phyloP scores from a whole-genome alignment of 2,329 filamentous ascomycete species.

The Nothophoma quercina region DNA sequence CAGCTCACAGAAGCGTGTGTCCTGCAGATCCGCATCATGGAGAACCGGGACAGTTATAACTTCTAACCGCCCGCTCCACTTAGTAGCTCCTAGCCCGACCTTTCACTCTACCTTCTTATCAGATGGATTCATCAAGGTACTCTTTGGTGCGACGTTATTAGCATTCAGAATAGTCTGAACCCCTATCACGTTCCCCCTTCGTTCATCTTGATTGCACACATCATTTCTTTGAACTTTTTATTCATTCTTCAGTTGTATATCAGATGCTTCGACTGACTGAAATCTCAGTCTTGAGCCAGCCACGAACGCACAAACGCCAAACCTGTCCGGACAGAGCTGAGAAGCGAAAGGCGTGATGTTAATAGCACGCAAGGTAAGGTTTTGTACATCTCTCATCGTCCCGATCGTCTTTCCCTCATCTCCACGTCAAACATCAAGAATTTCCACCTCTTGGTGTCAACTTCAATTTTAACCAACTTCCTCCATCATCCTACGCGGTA shows the following conservation, averaged over 20 bases:
- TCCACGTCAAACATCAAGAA: conserved; percentile 1
- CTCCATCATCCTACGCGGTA: conserved; percentile 41
- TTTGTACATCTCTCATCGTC: not conserved
- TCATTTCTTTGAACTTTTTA: conserved; percentile 6
- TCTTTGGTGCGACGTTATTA: not conserved
- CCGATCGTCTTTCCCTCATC: not conserved
- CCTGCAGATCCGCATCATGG: not conserved
- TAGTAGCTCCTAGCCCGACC: not conserved
- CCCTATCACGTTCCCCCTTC: not conserved
- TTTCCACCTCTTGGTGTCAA: conserved; percentile 25
- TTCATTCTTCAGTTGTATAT: not conserved
- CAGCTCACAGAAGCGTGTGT: conserved; percentile 25
- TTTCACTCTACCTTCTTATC: not conserved
- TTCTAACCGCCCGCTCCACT: not conserved
- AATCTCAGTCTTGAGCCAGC: not conserved
- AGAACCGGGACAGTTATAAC: not conserved
- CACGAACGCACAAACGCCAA: conserved; percentile 4
- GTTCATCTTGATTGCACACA: not conserved
- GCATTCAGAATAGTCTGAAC: not conserved
- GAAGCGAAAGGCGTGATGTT: conserved; percentile 9
- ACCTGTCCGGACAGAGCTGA: not conserved
- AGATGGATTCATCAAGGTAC: conserved; percentile 15
- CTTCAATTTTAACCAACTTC: conserved; percentile 22
- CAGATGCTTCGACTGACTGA: not conserved
- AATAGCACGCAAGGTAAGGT: conserved; percentile 9